Evolutionary conservation across 1,284 basidiomycete species (phyloP), one percentile per base, ranked within the genome.

Genomic region (Athelia psychrophila): DNA sequence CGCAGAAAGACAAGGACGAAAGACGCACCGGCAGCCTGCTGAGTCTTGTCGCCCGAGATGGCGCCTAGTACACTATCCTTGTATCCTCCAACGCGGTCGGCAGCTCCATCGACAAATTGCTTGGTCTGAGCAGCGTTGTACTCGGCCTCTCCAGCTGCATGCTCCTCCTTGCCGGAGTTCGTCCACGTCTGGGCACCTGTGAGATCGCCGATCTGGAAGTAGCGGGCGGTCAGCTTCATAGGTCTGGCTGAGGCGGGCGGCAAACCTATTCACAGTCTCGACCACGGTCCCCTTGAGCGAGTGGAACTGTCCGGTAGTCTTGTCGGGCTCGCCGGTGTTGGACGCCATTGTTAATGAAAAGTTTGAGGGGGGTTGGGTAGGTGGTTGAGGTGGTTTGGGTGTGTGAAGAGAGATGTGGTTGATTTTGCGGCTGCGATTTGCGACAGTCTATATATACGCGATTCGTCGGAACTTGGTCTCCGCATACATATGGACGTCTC

Each of bases 31-130:
- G 72, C 48, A 22, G 66, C 60, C 64, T 90, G 77, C 65, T 89
- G 80, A 30, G 72, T 52, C 62, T 81, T 80, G 67, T 90, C 87
- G 33, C 85, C 87, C 15, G 74, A 79, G 35, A 88, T 56, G 3
- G 86, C 81, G 32, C 84, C 87, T 32, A 83, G 75, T 25, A 90
- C 69, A 20, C 80, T 71, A 58, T 89, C 84, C 58, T 81, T 82
- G 73, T 87, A 88, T 51, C 88, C 38, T 40, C 67, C 67, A 19
- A 83, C 36, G 52, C 80, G 79, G 64, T 90, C 87, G 6, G 70
- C 51, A 3, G 71, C 68, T 35, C 88, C 88, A 58, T 89, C 78
- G 16, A 69, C 78, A 55, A 74, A 82, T 4, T 76, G 79, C 58
- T 83, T 68, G 9, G 75, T 74, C 56, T 82, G 76, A 0, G 81